Conservation (phyloP, 768 basidiomycete genomes). For the Pluteus cervinus region DNA sequence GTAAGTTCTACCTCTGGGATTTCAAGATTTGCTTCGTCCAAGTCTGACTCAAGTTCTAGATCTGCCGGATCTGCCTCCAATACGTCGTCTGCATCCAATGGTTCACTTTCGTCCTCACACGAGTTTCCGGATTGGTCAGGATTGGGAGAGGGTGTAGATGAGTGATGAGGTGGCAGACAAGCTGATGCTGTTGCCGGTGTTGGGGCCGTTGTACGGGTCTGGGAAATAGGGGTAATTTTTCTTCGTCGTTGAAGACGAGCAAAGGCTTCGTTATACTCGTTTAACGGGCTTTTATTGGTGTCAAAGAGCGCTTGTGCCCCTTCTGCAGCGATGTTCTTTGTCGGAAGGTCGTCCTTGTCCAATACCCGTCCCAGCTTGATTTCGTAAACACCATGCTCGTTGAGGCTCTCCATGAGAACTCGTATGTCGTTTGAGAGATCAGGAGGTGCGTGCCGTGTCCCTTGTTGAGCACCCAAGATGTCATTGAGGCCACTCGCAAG, state of each 20-base stretch:
- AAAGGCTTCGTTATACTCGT: slow-evolving; percentile 21
- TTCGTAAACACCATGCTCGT: slow-evolving; percentile 14
- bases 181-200: too few relatives aligned
- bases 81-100: too few relatives aligned
- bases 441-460: slow-evolving; percentile 21
- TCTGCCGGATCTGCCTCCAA: too few relatives aligned
- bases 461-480: slow-evolving; percentile 24
- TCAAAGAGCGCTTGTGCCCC: slow-evolving; percentile 14
- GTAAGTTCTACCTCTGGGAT: background rate
- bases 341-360: slow-evolving; percentile 9
- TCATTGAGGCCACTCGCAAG: slow-evolving; percentile 13
- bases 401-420: slow-evolving; percentile 14
- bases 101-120: too few relatives aligned
- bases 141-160: too few relatives aligned
- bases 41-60: too few relatives aligned
- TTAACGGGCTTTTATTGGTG: slow-evolving; percentile 12
- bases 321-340: slow-evolving; percentile 9
- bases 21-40: too few relatives aligned
- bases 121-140: too few relatives aligned
- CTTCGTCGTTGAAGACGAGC: too few relatives aligned
- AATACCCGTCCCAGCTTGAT: slow-evolving; percentile 9
- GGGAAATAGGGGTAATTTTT: too few relatives aligned
- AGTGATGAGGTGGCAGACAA: too few relatives aligned
- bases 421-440: slow-evolving; percentile 23
- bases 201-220: too few relatives aligned